Percentiles rank a stretch among this genome's conserved stretches.
Conservation (phyloP, 805 yeast genomes). For the Candida lessepsii region DNA sequence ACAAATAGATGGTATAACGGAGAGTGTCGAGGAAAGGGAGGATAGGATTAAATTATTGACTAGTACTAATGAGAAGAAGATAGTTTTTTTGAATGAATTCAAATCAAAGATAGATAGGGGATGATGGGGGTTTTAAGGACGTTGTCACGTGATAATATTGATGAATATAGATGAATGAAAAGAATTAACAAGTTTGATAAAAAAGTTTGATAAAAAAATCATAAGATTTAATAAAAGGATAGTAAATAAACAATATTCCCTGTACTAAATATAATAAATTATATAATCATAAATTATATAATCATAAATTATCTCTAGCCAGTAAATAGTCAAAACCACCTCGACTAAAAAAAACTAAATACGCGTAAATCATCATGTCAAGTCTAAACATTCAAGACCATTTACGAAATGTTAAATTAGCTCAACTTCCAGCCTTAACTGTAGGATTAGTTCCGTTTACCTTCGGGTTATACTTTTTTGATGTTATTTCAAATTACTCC, state of each 20-base stretch:
- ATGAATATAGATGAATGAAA: neutral
- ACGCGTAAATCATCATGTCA: conserved; percentile 2
- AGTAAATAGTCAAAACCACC: no score
- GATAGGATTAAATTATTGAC: conserved; percentile 24
- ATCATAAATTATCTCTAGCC: no score
- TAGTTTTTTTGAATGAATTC: conserved; percentile 18
- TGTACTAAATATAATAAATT: no score
- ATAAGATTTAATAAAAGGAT: no score
- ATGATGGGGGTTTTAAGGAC: neutral
- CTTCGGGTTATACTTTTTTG: conserved; percentile 41
- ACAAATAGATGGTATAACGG: conserved; percentile 39
- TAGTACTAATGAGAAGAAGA: conserved; percentile 25
- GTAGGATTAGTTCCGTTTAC: conserved; percentile 61
- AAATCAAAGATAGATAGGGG: conserved; percentile 7
- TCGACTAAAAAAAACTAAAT: no score
- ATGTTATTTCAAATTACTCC: conserved; percentile 22
- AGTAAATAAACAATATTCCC: no score
- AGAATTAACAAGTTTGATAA: no score
- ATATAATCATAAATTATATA: no score
- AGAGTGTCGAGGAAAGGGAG: conserved; percentile 26
- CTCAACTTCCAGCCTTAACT: conserved; percentile 54
- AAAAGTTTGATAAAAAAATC: no score
- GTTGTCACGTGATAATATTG: no score
- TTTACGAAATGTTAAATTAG: conserved; percentile 9
- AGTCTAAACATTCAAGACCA: neutral